A percentile compares a stretch with the other conserved stretches of the same genome.
Conservation (phyloP, 768 basidiomycete genomes). For the Tylopilus sp. region DNA sequence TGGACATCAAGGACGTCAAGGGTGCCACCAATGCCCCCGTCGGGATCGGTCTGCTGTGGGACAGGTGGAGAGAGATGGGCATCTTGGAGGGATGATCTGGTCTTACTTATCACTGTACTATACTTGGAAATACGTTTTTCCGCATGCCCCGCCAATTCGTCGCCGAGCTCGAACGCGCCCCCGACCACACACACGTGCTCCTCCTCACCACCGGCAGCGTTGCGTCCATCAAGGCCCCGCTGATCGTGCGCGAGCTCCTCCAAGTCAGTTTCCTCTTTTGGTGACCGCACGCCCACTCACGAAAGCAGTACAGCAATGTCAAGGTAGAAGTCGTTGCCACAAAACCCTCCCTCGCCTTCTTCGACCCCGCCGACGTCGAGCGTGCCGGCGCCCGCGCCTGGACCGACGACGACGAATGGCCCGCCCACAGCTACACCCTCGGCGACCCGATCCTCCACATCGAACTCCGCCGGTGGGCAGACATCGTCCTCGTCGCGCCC, state of each 20-base stretch:
- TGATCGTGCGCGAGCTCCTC: slow-evolving; percentile 78
- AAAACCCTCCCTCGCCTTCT: slow-evolving; percentile 76
- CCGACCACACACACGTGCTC: slow-evolving; percentile 54
- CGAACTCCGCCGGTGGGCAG: slow-evolving; percentile 91
- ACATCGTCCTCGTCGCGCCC: slow-evolving; percentile 91
- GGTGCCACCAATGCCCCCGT: slow-evolving; percentile 59
- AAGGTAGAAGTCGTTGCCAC: slow-evolving; percentile 84
- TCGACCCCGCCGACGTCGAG: slow-evolving; percentile 49
- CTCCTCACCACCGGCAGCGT: slow-evolving; percentile 94
- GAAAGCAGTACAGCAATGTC: slow-evolving; percentile 65
- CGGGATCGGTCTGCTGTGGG: slow-evolving; percentile 78
- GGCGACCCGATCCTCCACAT: slow-evolving; percentile 96
- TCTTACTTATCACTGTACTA: not conserved
- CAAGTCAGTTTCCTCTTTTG: slow-evolving; percentile 43
- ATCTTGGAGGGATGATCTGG: slow-evolving; percentile 45
- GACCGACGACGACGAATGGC: slow-evolving; percentile 92
- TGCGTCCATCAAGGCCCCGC: slow-evolving; percentile 88
- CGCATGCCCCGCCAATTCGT: slow-evolving; percentile 21
- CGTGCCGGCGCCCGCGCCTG: slow-evolving; percentile 63
- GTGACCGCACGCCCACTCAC: not conserved
- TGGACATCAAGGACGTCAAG: slow-evolving; percentile 86
- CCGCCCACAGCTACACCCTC: slow-evolving; percentile 58
- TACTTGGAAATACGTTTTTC: not conserved
- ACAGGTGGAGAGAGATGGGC: slow-evolving; percentile 89
- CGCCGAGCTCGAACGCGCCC: slow-evolving; percentile 26